phyloP scores from a whole-genome alignment of 495 filamentous ascomycete species.

The Penicillium manginii region DNA sequence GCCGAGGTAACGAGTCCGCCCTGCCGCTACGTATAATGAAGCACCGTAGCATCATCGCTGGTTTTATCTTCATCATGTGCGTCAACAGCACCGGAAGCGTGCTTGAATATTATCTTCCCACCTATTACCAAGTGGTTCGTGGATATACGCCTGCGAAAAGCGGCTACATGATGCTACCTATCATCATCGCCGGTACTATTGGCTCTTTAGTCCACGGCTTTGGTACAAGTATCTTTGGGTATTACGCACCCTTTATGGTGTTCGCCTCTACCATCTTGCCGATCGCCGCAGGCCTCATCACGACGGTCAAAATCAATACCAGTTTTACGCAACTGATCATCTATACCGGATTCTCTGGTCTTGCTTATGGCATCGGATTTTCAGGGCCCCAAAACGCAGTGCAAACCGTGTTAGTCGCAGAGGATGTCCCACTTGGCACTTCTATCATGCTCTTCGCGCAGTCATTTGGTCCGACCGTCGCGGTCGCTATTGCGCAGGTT shows the following conservation, averaged over 20 bases:
- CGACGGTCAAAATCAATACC: conserved; percentile 53
- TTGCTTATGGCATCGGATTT: conserved; percentile 67
- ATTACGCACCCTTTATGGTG: conserved; percentile 63
- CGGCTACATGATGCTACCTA: conserved; percentile 43
- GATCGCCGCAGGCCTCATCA: conserved; percentile 63
- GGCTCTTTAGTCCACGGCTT: conserved; percentile 55
- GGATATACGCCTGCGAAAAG: conserved; percentile 44
- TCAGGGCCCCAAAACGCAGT: conserved; percentile 41
- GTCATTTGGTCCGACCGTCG: conserved; percentile 62
- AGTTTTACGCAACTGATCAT: conserved; percentile 56
- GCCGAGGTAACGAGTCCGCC: conserved; percentile 63
- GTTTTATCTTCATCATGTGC: conserved; percentile 44
- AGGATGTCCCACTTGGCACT: conserved; percentile 46
- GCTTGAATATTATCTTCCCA: conserved; percentile 36
- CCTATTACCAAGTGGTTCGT: conserved; percentile 48
- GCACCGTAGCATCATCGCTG: conserved; percentile 56
- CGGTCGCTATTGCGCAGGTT: conserved; percentile 57
- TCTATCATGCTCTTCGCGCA: conserved; percentile 65
- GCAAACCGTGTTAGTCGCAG: conserved; percentile 55
- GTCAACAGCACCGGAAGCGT: conserved; percentile 43
- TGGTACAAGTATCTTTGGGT: conserved; percentile 55
- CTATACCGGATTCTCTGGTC: conserved; percentile 58
- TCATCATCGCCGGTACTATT: conserved; percentile 55
- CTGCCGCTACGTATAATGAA: conserved; percentile 63
- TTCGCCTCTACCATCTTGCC: conserved; percentile 51